phyloP scores from a whole-genome alignment of 306 rosid species.

The Casuarina cunninghamiana region DNA sequence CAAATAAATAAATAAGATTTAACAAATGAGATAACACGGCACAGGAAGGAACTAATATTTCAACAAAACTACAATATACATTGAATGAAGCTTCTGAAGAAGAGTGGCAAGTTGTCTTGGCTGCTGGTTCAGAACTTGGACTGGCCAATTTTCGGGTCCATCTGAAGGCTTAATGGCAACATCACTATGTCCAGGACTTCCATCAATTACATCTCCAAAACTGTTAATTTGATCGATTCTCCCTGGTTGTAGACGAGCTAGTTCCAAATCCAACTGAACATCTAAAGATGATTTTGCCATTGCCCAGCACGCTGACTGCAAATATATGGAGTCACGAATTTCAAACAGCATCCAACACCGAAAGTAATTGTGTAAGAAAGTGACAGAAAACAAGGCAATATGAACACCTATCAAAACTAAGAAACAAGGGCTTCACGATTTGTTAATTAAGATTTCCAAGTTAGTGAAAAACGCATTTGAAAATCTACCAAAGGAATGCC shows the following conservation, averaged over 20 bases:
- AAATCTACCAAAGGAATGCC: neutral
- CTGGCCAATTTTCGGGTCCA: conserved; percentile 85
- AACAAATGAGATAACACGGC: conserved; percentile 15
- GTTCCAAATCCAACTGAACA: conserved; percentile 86
- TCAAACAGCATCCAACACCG: conserved; percentile 29
- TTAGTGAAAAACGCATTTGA: neutral
- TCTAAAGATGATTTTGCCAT: conserved; percentile 94
- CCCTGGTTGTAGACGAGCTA: conserved; percentile 60
- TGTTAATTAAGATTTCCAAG: neutral
- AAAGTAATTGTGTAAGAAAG: conserved; percentile 2
- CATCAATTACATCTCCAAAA: conserved; percentile 57
- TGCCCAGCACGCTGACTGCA: conserved; percentile 99
- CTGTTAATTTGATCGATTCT: conserved; percentile 59
- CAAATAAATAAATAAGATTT: conserved; percentile 22
- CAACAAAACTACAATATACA: conserved; percentile 45
- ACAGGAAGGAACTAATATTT: conserved; percentile 17
- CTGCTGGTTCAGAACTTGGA: conserved; percentile 84
- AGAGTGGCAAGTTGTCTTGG: conserved; percentile 84
- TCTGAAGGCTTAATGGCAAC: conserved; percentile 47
- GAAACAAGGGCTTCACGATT: neutral
- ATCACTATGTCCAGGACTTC: conserved; percentile 64
- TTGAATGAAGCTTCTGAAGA: conserved; percentile 92
- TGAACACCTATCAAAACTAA: neutral
- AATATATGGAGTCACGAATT: conserved; percentile 16
- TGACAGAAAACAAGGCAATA: conserved; percentile 11